phyloP scores from a whole-genome alignment of 768 basidiomycete species.

The Sutorius australiensis region DNA sequence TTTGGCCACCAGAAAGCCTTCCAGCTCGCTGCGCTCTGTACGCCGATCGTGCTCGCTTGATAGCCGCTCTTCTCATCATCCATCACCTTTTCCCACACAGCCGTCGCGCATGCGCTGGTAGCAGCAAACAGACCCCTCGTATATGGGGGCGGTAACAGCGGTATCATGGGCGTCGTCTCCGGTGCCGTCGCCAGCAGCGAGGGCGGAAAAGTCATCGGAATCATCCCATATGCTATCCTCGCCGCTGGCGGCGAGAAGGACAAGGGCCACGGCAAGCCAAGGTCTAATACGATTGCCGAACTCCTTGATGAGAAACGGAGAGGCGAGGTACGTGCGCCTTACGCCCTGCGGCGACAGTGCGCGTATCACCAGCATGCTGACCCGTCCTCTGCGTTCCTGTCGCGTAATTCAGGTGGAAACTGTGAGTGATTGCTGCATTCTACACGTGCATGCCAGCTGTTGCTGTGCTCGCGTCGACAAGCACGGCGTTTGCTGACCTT shows the following conservation, averaged over 20 bases:
- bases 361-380: constrained; percentile 11
- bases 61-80: neutral
- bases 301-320: constrained; percentile 30
- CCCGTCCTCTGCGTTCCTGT: neutral
- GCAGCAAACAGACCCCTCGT: constrained; percentile 58
- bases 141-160: constrained; percentile 82
- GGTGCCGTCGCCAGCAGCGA: constrained; percentile 50
- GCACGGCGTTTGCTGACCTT: constrained; percentile 9
- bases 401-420: constrained; percentile 28
- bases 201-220: constrained; percentile 72
- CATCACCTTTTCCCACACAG: constrained; percentile 32
- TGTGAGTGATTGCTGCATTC: constrained; percentile 16
- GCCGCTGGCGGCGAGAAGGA: constrained; percentile 60
- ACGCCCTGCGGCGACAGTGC: neutral
- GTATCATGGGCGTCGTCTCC: constrained; percentile 86
- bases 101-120: constrained; percentile 72
- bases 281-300: constrained; percentile 18
- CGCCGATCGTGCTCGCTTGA: constrained; percentile 1
- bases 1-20: constrained; percentile 60
- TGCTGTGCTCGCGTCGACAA: neutral
- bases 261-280: constrained; percentile 34
- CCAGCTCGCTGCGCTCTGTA: constrained; percentile 65
- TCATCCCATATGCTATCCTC: constrained; percentile 76
- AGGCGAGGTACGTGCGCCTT: constrained; percentile 32
- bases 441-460: constrained; percentile 4